These are phyloP conservation scores for Porogramme epimiltina DNA, from an alignment of 1,284 basidiomycete species.

Conservation along the genomic window DNA sequence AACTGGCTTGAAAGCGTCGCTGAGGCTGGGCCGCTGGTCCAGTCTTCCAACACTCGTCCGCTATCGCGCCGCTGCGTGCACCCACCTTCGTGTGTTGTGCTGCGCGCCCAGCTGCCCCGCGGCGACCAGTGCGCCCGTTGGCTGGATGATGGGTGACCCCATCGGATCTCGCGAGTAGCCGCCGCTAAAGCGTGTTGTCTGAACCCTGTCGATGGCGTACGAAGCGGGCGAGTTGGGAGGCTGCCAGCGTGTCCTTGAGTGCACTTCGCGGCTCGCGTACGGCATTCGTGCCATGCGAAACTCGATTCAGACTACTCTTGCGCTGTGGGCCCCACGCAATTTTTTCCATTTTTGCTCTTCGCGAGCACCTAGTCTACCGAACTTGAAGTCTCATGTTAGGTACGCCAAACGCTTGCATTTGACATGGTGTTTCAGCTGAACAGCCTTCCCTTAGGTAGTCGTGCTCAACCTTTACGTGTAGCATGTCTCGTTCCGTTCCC, in stretches of 20 bases:
- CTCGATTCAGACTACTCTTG: slow-evolving; percentile 16
- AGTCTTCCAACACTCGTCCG: neutral
- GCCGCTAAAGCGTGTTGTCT: too few relatives aligned
- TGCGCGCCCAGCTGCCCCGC: too few relatives aligned
- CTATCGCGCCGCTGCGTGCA: neutral
- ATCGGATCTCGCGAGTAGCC: too few relatives aligned
- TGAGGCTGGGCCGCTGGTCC: slow-evolving; percentile 5
- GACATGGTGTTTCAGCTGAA: too few relatives aligned
- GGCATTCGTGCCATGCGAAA: slow-evolving; percentile 6
- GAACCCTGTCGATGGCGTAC: neutral
- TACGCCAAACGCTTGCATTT: too few relatives aligned
- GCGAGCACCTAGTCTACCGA: neutral
- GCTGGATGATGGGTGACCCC: too few relatives aligned
- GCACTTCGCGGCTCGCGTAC: slow-evolving; percentile 13
- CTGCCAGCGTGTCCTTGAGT: slow-evolving; percentile 1
- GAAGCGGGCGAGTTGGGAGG: neutral
- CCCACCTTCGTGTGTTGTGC: neutral
- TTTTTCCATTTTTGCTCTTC: slow-evolving; percentile 3
- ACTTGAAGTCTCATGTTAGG: neutral
- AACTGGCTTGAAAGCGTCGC: slow-evolving; percentile 11
- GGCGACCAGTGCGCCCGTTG: too few relatives aligned
- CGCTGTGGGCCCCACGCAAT: neutral
- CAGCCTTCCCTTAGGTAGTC: too few relatives aligned
- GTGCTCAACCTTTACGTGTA: too few relatives aligned
- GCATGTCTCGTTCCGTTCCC: too few relatives aligned